Conservation (phyloP, 306 rosid genomes). For the Echinosophora koreensis region DNA sequence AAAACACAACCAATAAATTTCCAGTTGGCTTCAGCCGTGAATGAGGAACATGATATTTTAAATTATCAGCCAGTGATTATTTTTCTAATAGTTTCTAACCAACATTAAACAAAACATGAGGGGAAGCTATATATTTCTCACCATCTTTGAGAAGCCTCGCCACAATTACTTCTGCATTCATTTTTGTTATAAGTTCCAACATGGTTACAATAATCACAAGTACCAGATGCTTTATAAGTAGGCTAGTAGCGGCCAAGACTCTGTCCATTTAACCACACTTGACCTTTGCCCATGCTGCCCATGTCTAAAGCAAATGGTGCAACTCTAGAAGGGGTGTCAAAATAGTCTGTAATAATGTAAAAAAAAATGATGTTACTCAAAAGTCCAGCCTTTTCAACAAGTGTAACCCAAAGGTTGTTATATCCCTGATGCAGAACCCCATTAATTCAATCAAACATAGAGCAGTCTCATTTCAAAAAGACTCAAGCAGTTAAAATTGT, state of each 20-base stretch:
- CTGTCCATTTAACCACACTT: slow-evolving; percentile 90
- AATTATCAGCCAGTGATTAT: slow-evolving; percentile 44
- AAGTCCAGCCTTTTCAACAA: slow-evolving; percentile 5
- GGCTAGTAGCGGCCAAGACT: slow-evolving; percentile 95
- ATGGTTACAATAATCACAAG: slow-evolving; percentile 74
- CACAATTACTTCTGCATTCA: slow-evolving; percentile 85
- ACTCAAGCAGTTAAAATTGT: too few species aligned
- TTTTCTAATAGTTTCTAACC: slow-evolving; percentile 28
- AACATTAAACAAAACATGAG: slow-evolving; percentile 13
- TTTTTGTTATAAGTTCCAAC: slow-evolving; percentile 83
- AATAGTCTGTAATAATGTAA: slow-evolving; percentile 72
- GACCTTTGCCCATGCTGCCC: slow-evolving; percentile 97
- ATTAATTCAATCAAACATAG: too few species aligned
- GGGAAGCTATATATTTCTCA: slow-evolving; percentile 46
- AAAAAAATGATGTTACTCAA: slow-evolving; percentile 25
- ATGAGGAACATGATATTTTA: slow-evolving; percentile 95
- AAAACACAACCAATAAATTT: slow-evolving; percentile 87
- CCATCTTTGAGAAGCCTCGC: slow-evolving; percentile 98
- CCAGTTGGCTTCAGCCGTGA: slow-evolving; percentile 94
- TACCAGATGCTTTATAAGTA: slow-evolving; percentile 87
- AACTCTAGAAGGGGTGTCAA: slow-evolving; percentile 79
- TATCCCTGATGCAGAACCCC: too few species aligned
- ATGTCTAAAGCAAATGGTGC: slow-evolving; percentile 91
- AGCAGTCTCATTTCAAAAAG: too few species aligned
- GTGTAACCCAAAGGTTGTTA: slow-evolving; percentile 7